These are phyloP conservation scores for Byssochlamys sp. DNA, from an alignment of 2,329 filamentous ascomycete species.

Conservation along the genomic window DNA sequence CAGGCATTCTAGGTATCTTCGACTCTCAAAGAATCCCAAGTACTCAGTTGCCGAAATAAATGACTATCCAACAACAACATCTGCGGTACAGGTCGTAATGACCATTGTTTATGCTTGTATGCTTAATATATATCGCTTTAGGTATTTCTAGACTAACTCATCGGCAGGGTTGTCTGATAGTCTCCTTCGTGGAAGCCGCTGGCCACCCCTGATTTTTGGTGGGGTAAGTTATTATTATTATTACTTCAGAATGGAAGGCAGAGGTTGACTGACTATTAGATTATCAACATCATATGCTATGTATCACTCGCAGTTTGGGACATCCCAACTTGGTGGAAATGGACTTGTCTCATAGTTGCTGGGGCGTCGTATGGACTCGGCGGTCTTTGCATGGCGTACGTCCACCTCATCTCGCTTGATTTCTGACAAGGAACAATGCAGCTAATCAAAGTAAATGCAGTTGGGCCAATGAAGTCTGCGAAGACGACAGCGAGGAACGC, in stretches of 20 bases:
- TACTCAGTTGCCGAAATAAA: conserved; percentile 42
- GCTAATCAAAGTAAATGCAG: conserved; percentile 11
- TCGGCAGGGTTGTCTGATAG: conserved; percentile 49
- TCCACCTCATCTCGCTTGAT: conserved; percentile 5
- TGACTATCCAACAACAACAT: conserved; percentile 51
- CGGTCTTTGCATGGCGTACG: conserved; percentile 43
- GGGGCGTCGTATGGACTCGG: conserved; percentile 40
- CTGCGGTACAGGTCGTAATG: conserved; percentile 47
- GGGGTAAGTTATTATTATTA: conserved; percentile 39
- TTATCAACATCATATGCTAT: conserved; percentile 37
- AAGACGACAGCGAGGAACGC: conserved; percentile 53
- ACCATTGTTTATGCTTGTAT: conserved; percentile 53
- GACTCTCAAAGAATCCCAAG: conserved; percentile 30
- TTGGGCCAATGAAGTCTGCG: conserved; percentile 49
- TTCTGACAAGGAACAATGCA: background rate
- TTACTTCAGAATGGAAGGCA: conserved; percentile 1
- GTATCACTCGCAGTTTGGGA: conserved; percentile 41
- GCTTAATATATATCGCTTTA: background rate
- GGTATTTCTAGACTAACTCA: background rate
- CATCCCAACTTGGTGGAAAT: conserved; percentile 49
- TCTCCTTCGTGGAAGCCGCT: conserved; percentile 49
- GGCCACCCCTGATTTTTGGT: conserved; percentile 55
- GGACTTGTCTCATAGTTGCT: conserved; percentile 51
- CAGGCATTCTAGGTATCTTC: conserved; percentile 5
- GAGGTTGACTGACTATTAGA: conserved; percentile 5